These are phyloP conservation scores for Globisporangium alternatum DNA, from an alignment of 352 stramenopile genomes.

Conservation along the genomic window DNA sequence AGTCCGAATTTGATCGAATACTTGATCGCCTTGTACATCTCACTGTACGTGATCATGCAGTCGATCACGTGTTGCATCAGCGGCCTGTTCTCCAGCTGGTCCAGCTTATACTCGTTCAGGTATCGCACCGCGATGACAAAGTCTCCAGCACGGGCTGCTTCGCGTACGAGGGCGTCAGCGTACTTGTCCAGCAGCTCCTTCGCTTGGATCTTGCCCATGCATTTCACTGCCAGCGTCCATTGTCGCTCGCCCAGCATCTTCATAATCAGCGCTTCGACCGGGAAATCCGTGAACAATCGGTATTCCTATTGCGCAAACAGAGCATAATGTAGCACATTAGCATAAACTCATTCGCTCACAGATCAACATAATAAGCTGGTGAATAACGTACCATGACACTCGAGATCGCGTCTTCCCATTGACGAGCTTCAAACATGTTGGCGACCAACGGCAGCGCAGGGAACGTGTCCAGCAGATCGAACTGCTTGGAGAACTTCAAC, in stretches of 20 bases:
- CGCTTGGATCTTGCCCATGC: slow-evolving; percentile 68
- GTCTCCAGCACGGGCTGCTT: slow-evolving; percentile 54
- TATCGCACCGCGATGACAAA: slow-evolving; percentile 68
- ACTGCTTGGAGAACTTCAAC: slow-evolving; percentile 81
- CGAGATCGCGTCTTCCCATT: slow-evolving; percentile 70
- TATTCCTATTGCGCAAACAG: slow-evolving; percentile 29
- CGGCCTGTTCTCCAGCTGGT: slow-evolving; percentile 32
- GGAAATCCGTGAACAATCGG: slow-evolving; percentile 66
- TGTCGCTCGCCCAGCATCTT: slow-evolving; percentile 70
- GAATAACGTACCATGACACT: slow-evolving; percentile 48
- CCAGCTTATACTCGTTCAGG: slow-evolving; percentile 78
- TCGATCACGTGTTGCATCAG: slow-evolving; percentile 63
- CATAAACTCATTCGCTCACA: slow-evolving; percentile 2
- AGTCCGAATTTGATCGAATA: slow-evolving; percentile 85
- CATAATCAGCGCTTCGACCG: slow-evolving; percentile 54
- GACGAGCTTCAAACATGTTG: slow-evolving; percentile 64
- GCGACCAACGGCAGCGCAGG: slow-evolving; percentile 54
- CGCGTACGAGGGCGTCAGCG: slow-evolving; percentile 49
- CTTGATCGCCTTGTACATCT: slow-evolving; percentile 89
- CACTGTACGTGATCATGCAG: slow-evolving; percentile 57
- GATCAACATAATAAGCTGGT: background rate
- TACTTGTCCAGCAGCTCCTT: slow-evolving; percentile 45
- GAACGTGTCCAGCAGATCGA: slow-evolving; percentile 71
- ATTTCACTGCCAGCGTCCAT: slow-evolving; percentile 72
- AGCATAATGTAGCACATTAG: background rate